phyloP scores from a whole-genome alignment of 345 rosid genomes.

The Erysimum cheiranthoides region DNA sequence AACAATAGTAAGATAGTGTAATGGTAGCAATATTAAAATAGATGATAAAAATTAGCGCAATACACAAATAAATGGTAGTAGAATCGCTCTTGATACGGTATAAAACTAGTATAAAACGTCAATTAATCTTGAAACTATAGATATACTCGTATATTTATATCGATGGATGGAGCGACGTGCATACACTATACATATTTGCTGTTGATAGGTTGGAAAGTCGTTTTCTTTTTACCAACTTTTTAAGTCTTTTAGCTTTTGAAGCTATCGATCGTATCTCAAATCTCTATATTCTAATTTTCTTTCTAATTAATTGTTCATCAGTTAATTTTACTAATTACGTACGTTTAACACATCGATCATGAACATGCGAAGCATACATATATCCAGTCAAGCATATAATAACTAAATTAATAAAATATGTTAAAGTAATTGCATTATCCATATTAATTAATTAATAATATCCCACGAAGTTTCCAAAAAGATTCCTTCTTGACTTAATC shows the following conservation, averaged over 20 bases:
- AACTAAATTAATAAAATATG: not conserved
- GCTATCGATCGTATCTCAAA: constrained; percentile 34
- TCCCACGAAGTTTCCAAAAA: constrained; percentile 39
- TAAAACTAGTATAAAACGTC: no score
- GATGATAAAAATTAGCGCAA: no score
- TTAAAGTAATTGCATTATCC: not conserved
- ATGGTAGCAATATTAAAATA: no score
- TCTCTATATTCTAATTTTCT: not conserved
- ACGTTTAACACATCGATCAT: constrained; percentile 26
- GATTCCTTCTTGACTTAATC: constrained; percentile 42
- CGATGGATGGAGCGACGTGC: constrained; percentile 40
- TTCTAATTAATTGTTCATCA: constrained; percentile 7
- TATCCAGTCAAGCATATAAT: constrained; percentile 6
- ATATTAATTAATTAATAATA: constrained; percentile 26
- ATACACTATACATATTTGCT: constrained; percentile 52
- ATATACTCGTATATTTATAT: not conserved
- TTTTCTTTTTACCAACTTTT: constrained; percentile 63
- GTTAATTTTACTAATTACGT: constrained; percentile 3
- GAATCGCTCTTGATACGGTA: no score
- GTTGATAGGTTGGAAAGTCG: constrained; percentile 79
- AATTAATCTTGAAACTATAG: constrained; percentile 22
- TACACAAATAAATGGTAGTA: no score
- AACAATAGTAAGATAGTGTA: no score
- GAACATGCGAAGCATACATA: constrained; percentile 26
- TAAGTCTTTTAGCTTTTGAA: constrained; percentile 45